Evolutionary conservation across 495 filamentous ascomycete species (phyloP), one percentile per base, ranked within the genome.

Genomic region (Penicillium riverlandense): DNA sequence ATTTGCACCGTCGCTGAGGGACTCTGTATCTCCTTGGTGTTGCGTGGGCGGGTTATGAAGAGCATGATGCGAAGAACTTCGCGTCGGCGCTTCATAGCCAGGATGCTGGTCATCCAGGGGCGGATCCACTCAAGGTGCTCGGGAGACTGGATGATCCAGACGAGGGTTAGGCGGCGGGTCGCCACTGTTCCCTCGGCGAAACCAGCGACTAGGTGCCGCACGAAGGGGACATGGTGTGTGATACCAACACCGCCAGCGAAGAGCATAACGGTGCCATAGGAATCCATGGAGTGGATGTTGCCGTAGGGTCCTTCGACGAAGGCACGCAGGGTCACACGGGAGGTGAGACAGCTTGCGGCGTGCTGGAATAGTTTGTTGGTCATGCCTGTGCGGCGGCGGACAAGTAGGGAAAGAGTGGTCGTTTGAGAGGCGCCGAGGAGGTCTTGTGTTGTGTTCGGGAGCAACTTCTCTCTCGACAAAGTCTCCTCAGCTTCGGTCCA

Each of bases 161-260:
- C 79, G 28, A 98, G 80, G 2, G 80, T 82, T 32, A 96, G 66
- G 31, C 80, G 80, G 40, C 90, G 84, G 6, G 86, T 86, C 2
- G 90, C 90, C 29, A 85, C 79, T 11, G 78, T 89, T 41, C 83
- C 80, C 6, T 84, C 74, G 43, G 79, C 78, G 66, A 80, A 86
- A 10, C 82, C 84, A 15, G 80, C 66, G 43, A 96, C 77, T 7
- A 97, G 72, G 39, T 88, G 84, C 28, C 82, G 85, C 31, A 96
- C 71, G 58, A 89, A 90, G n/a, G 87, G 85, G 22, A 97, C 79
- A 59, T 92, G 86, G 61, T 96, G 90, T 0, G 92, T 95, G 67
- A 98, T 96, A 42, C 92, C 92, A 10, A 90, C 84, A 44, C 91
- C 88, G 47, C 89, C 92, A 35, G 90, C 89, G 54, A 96, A 88